Base-by-base conservation (phyloP, 495 filamentous ascomycete species). In the Talaromyces thailandensis region DNA sequence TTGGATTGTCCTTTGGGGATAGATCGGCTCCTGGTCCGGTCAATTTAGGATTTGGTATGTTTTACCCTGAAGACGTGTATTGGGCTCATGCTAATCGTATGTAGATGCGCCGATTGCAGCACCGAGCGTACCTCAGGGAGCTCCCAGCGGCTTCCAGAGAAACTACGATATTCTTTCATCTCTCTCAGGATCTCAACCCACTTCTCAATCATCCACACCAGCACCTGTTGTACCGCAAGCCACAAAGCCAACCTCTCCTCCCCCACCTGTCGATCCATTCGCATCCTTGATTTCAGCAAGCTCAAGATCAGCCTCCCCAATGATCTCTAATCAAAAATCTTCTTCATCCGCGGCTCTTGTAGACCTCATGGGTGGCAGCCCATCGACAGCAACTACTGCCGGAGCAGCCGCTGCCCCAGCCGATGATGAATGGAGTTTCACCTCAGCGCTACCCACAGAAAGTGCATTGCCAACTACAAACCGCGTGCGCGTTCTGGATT, bases 391-490 rank as follows among this genome's bases (percentile, higher is more conserved):
- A 9, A 57, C 26, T 31, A 35, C 65, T 73, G 11, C 53, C 65
- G 26, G 31, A 62, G 3, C n/a, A 11, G 64, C 64, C 58, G 66
- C 74, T 56, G 67, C 32, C 3, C 25, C 70, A 28, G 76, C 69
- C 65, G 79, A 86, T 58, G 94, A 98, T 64, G 94, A 98, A 67
- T 98, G 94, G 94, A 85, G 86, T 37, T 98, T 98, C 68, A 81
- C 90, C 7, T 97, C 94, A 4, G 89, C 94, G 0, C 76, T 98
- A 3, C 92, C 92, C 0, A 84, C 88, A 28, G 77, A 71, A 25
- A 74, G 71, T 32, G 64, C 73, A 1, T 72, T 84, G 1, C 79
- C 82, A 11, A 83, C 79, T 26, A 77, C 79, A 0, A 83, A 92
- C 63, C 78, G 81, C 14, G 69, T 96, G 14, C 69, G 78, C 7